Evolutionary conservation across 1,139 yeast genomes (phyloP).

Genomic region (Debaryomycetaceae sp.): DNA sequence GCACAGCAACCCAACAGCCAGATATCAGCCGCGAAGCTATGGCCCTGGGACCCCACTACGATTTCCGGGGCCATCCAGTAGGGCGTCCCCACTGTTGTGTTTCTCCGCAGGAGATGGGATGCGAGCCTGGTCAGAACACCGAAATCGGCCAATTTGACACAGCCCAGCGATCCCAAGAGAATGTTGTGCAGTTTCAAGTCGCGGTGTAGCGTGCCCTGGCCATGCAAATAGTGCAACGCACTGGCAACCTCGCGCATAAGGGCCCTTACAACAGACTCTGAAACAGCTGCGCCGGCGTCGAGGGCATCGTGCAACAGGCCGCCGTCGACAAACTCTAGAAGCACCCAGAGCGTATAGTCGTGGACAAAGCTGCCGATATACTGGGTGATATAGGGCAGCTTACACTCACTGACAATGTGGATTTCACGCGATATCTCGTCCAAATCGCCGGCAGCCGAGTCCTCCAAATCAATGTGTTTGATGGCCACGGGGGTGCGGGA

Average conservation of each 20-base stretch:
- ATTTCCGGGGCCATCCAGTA: slow-evolving; percentile 99
- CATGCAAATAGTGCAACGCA: slow-evolving; percentile 65
- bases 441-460: slow-evolving; percentile 61
- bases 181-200: slow-evolving; percentile 84
- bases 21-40: slow-evolving; percentile 80
- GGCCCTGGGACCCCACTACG: slow-evolving; percentile 60
- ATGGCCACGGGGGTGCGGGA: slow-evolving; percentile 48
- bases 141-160: slow-evolving; percentile 90
- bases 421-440: slow-evolving; percentile 71
- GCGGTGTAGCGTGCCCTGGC: slow-evolving; percentile 73
- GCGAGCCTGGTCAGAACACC: slow-evolving; percentile 95
- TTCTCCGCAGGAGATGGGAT: slow-evolving; percentile 66
- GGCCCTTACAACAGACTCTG: slow-evolving; percentile 41
- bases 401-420: slow-evolving; percentile 64
- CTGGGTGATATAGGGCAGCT: slow-evolving; percentile 56
- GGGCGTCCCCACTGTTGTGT: slow-evolving; percentile 97
- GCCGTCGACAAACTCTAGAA: slow-evolving; percentile 78
- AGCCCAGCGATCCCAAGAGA: slow-evolving; percentile 53
- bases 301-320: slow-evolving; percentile 69
- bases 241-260: slow-evolving; percentile 47
- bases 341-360: slow-evolving; percentile 74
- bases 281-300: slow-evolving; percentile 45
- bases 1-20: slow-evolving; percentile 96
- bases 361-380: slow-evolving; percentile 76
- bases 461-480: slow-evolving; percentile 70